Evolutionary conservation across 2,329 filamentous ascomycete species (phyloP), one percentile per base, ranked within the genome.

Genomic region (Dryadomyces quercivorus): DNA sequence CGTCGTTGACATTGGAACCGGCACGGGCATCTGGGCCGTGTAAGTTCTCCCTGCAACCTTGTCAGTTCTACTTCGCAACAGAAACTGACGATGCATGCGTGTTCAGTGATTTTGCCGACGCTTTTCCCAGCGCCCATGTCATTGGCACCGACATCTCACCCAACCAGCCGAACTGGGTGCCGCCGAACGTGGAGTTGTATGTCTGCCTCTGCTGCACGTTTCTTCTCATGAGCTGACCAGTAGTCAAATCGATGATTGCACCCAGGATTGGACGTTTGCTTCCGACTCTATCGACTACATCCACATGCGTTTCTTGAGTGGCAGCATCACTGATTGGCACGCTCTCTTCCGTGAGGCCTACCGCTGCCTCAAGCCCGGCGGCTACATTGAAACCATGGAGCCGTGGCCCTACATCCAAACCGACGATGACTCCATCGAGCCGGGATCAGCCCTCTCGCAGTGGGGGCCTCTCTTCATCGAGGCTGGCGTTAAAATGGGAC

Each of bases 61-160:
- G 4, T 8, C 26, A 31, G 4, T 31, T 31, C 26, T 31, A 31
- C 26, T 31, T 31, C 8, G 26, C 26, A 31, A 31, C 26, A 31
- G 26, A 31, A 31, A 31, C 8, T 31, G 26, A 31, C 26, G 8
- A 31, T 31, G 8, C 4, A 31, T 31, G 8, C 4, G 8, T 31
- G 8, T 31, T 31, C 20, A 81, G 82, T 53, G 79, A 80, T 57
- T 64, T 69, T 53, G 64, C 69, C 58, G 63, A 76, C 53, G 57
- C 69, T 2, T 72, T 72, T 43, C 74, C 75, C 12, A 61, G 68
- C 57, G 71, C 63, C 51, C 68, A 63, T 64, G 73, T 66, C 2
- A 69, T 72, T 38, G 78, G 78, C 42, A 78, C 75, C 1, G 78
- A 82, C 60, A 70, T 81, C n/a, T 77, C 74, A 10, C 76, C 78